Base-by-base conservation (phyloP, 495 filamentous ascomycete genomes). In the Aspergillus mulundensis region DNA sequence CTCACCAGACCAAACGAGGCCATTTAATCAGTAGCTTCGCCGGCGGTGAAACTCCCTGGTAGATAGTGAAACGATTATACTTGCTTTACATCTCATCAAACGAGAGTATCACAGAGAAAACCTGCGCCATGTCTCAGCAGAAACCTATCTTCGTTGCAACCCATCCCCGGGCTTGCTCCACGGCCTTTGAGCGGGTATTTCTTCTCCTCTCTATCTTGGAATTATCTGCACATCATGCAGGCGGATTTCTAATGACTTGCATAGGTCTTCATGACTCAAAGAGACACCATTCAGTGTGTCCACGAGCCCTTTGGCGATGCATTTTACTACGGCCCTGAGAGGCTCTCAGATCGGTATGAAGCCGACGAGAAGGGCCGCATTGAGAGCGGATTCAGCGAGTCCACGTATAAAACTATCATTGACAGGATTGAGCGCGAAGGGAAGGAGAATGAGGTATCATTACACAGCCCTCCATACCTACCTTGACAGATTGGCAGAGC, bases 271-370 rank as follows among this genome's bases (percentile, higher is more conserved):
- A 97, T 98, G 94, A 96, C 92, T 58, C 85, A 88, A 56, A 76
- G 78, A 23, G 87, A 93, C 58, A 86, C 78, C 21, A 80, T 98
- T 25, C 75, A 83, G 59, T 95, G 90, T 68, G 72, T 93, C 60
- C 94, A 98, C 67, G 94, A 98, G 70, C 94, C 94, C 1, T 97
- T 97, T 62, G 94, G 94, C 15, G 94, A 98, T 67, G 89, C 91
- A 54, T 98, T 90, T 71, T 97, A 98, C 72, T 97, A 86, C 63
- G 92, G 93, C 21, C 90, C 91, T 0, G 94, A 98, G 72, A 77
- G 91, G 41, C 79, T 97, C 53, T 85, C 86, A 61, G 70, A 79
- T 38, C 78, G 93, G 61, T 98, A 87, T 59, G 85, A 83, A 52
- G 65, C 87, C 24, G 88, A 97, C 64, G 83, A 86, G 65, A 72